phyloP scores from a whole-genome alignment of 2,329 filamentous ascomycete genomes.

The Aspergillus unguis region DNA sequence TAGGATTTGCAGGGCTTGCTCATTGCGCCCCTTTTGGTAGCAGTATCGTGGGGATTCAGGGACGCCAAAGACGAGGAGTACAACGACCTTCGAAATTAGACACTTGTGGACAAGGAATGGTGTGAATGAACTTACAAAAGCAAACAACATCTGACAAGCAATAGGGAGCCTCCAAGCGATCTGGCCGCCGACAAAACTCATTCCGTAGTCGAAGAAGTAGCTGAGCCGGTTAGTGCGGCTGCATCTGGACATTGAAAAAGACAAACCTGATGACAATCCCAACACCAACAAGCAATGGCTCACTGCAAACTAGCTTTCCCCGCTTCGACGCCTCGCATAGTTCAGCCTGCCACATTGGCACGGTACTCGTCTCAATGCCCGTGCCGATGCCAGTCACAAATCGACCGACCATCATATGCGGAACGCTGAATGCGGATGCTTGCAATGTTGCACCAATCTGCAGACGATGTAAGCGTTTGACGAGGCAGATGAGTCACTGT shows the following conservation, averaged over 20 bases:
- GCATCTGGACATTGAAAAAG: not conserved
- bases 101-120: no score
- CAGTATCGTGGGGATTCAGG: slow-evolving; percentile 43
- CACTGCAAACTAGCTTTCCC: slow-evolving; percentile 42
- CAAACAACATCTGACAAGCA: slow-evolving; percentile 47
- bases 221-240: slow-evolving; percentile 1
- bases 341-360: slow-evolving; percentile 45
- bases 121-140: slow-evolving; percentile 32
- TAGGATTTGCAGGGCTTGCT: slow-evolving; percentile 29
- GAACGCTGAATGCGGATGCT: slow-evolving; percentile 28
- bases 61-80: slow-evolving; percentile 22
- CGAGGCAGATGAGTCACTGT: not conserved
- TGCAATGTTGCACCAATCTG: slow-evolving; percentile 36
- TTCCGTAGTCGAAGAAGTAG: slow-evolving; percentile 34
- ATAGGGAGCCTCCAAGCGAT: slow-evolving; percentile 49
- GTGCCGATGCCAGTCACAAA: slow-evolving; percentile 52
- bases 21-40: slow-evolving; percentile 41
- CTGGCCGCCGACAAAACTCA: slow-evolving; percentile 37
- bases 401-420: slow-evolving; percentile 43
- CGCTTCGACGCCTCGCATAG: slow-evolving; percentile 42
- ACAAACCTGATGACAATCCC: slow-evolving; percentile 34
- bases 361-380: slow-evolving; percentile 42
- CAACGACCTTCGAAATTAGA: slow-evolving; percentile 11
- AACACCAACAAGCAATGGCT: slow-evolving; percentile 38
- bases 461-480: not conserved